These are phyloP conservation scores for Tulasnella sp. DNA, from an alignment of 768 basidiomycete species.

Conservation along the genomic window DNA sequence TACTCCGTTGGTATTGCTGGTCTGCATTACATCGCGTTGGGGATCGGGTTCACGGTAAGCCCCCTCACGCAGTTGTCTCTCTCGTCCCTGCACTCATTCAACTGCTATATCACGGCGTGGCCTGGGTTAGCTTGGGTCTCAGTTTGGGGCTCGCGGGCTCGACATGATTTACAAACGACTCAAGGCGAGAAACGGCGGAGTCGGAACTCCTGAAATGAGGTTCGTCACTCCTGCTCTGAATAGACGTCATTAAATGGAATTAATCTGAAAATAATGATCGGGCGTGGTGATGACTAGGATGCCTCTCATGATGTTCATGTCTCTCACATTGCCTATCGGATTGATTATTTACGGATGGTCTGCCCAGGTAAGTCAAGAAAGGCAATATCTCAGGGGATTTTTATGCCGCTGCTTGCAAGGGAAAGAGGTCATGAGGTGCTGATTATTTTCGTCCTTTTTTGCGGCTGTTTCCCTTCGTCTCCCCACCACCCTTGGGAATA, in stretches of 20 bases:
- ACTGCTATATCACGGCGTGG: slow-evolving; percentile 33
- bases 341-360: slow-evolving; percentile 66
- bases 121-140: slow-evolving; percentile 9
- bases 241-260: background rate
- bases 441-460: background rate
- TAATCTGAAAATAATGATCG: slow-evolving; percentile 6
- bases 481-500: background rate
- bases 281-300: background rate
- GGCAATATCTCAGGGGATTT: background rate
- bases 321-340: slow-evolving; percentile 52
- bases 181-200: slow-evolving; percentile 46
- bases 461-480: background rate
- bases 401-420: background rate
- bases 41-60: slow-evolving; percentile 44
- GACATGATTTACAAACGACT: slow-evolving; percentile 49
- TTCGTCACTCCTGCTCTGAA: slow-evolving; percentile 33
- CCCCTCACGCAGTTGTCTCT: background rate
- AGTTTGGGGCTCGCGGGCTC: slow-evolving; percentile 45
- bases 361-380: slow-evolving; percentile 34
- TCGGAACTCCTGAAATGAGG: slow-evolving; percentile 48
- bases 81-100: slow-evolving; percentile 23
- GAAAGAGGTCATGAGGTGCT: background rate
- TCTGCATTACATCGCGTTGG: slow-evolving; percentile 64
- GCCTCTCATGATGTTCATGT: slow-evolving; percentile 20
- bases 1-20: slow-evolving; percentile 52